These are phyloP conservation scores for Termitomyces sp. DNA, from an alignment of 768 basidiomycete species.

Conservation along the genomic window DNA sequence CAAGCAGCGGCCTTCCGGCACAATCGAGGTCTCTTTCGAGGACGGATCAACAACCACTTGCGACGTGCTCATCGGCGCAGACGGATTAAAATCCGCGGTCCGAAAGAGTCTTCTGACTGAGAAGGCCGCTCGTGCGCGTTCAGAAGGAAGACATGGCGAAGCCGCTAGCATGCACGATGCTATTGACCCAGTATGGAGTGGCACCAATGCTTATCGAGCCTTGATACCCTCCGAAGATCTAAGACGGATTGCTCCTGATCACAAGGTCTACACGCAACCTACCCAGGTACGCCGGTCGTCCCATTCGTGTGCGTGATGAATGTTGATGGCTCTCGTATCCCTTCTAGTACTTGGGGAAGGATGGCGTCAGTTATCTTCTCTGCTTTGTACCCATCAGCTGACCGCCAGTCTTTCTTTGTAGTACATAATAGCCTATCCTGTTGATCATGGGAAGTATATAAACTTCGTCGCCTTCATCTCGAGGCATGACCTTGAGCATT, in stretches of 20 bases:
- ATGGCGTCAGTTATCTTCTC: conserved; percentile 27
- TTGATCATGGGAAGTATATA: conserved; percentile 49
- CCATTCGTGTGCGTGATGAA: background rate
- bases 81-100: conserved; percentile 58
- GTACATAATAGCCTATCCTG: conserved; percentile 60
- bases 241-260: conserved; percentile 34
- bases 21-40: conserved; percentile 48
- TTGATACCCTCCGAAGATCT: conserved; percentile 50
- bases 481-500: conserved; percentile 45
- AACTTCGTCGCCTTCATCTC: conserved; percentile 58
- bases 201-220: conserved; percentile 51
- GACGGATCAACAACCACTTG: conserved; percentile 56
- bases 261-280: conserved; percentile 40
- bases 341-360: conserved; percentile 51
- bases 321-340: background rate
- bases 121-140: conserved; percentile 27
- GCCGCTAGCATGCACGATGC: conserved; percentile 35
- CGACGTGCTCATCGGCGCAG: conserved; percentile 68
- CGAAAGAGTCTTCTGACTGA: conserved; percentile 32
- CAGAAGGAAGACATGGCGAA: conserved; percentile 28
- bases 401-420: conserved; percentile 16
- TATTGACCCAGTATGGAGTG: conserved; percentile 54
- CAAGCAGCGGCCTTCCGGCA: conserved; percentile 32
- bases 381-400: background rate
- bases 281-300: conserved; percentile 34